Conservation (phyloP, 1,139 yeast species). For the Taiozyma sp. region DNA sequence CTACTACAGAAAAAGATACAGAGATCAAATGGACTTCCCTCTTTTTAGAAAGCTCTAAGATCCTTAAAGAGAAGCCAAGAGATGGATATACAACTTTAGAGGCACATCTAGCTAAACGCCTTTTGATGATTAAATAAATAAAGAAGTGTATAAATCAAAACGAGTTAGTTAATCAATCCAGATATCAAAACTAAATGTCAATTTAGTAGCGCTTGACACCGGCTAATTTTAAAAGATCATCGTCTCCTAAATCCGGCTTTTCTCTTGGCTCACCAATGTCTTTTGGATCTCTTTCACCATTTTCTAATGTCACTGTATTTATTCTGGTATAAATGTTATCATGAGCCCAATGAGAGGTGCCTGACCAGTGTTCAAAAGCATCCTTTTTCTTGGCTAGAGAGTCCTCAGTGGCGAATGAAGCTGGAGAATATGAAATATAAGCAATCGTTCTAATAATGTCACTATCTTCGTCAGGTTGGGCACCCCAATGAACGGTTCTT, state of each 20-base stretch:
- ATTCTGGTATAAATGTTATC: constrained; percentile 21
- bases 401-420: constrained; percentile 21
- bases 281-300: constrained; percentile 14
- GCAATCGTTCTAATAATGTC: constrained; percentile 3
- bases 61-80: too few species aligned
- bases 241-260: constrained; percentile 18
- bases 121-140: too few species aligned
- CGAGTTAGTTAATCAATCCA: too few species aligned
- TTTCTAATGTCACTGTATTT: constrained; percentile 11
- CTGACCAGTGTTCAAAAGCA: constrained; percentile 21
- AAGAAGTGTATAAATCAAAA: too few species aligned
- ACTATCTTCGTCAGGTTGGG: constrained; percentile 18
- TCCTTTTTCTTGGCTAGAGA: constrained; percentile 14
- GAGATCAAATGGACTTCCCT: too few species aligned
- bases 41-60: too few species aligned
- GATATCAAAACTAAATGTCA: not conserved
- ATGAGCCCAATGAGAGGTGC: constrained; percentile 29
- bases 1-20: too few species aligned
- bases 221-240: constrained; percentile 17
- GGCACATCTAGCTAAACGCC: too few species aligned
- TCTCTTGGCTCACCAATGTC: constrained; percentile 15
- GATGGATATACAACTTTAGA: too few species aligned
- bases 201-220: constrained; percentile 14
- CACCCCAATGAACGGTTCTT: constrained; percentile 24
- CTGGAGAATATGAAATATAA: constrained; percentile 4